Evolutionary conservation across 768 basidiomycete genomes (phyloP).

Genomic region (Russula earlei): DNA sequence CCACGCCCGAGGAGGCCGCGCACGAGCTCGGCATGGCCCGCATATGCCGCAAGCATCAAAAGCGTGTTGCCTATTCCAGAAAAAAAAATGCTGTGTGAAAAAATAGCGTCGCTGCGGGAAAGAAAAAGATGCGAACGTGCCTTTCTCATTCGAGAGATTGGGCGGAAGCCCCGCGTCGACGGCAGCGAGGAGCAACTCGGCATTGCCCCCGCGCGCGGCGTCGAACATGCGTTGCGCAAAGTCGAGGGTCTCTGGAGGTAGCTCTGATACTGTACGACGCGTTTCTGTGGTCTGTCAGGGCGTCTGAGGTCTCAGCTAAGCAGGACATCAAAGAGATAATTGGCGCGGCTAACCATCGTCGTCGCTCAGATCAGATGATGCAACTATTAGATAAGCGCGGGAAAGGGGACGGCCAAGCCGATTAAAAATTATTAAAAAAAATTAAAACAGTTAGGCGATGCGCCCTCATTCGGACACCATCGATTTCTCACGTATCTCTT

Average conservation of each 20-base stretch:
- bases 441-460: no score
- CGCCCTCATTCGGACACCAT: no score
- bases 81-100: not conserved
- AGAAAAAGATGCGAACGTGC: constrained; percentile 27
- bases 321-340: no score
- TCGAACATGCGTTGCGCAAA: constrained; percentile 68
- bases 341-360: no score
- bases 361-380: no score
- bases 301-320: no score
- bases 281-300: no score
- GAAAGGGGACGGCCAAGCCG: no score
- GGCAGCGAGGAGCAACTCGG: constrained; percentile 44
- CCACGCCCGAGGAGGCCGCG: constrained; percentile 43
- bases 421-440: no score
- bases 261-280: no score
- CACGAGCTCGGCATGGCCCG: constrained; percentile 49
- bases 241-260: constrained; percentile 32
- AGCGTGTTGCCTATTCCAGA: constrained; percentile 54
- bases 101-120: not conserved
- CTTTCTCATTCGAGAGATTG: constrained; percentile 67
- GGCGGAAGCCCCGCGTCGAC: constrained; percentile 60
- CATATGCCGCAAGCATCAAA: constrained; percentile 69
- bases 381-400: no score
- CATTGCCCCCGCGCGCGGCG: constrained; percentile 54
- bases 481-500: no score